Evolutionary conservation across 208 protist species (phyloP).

Genomic region (Trypanosomatidae sp.): DNA sequence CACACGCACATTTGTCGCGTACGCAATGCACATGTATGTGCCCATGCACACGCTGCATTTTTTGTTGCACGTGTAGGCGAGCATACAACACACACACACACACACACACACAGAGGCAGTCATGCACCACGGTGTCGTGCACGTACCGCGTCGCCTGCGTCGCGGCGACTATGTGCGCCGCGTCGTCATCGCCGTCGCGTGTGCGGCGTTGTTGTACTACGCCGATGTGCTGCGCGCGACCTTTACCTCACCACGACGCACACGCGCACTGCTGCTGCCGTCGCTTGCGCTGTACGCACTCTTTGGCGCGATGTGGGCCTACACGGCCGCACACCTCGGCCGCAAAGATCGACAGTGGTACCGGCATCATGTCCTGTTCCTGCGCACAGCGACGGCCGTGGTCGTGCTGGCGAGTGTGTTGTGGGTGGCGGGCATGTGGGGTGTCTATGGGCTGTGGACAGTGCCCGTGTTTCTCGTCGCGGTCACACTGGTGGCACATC

Average conservation of each 20-base stretch:
- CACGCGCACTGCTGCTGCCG: conserved; percentile 21
- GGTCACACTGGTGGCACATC: conserved; percentile 12
- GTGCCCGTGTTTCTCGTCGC: conserved; percentile 22
- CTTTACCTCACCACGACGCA: conserved; percentile 18
- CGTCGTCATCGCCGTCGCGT: background rate
- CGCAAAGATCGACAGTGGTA: conserved; percentile 45
- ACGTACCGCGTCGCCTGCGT: background rate
- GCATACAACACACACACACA: too few species aligned
- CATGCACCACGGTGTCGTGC: background rate
- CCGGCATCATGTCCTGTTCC: conserved; percentile 32
- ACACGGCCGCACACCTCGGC: conserved; percentile 31
- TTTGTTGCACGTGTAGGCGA: too few species aligned
- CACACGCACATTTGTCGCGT: too few species aligned
- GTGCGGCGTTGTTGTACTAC: conserved; percentile 13
- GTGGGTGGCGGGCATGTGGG: conserved; percentile 67
- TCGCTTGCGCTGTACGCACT: conserved; percentile 27
- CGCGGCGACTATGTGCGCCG: conserved; percentile 2
- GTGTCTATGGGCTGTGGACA: conserved; percentile 38
- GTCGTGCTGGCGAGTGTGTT: conserved; percentile 15
- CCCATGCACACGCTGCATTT: too few species aligned
- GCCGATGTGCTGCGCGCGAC: conserved; percentile 34
- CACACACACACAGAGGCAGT: too few species aligned
- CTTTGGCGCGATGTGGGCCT: conserved; percentile 61
- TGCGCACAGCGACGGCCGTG: conserved; percentile 22
- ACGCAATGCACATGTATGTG: too few species aligned